Percentiles rank a stretch among this genome's conserved stretches.
phyloP scores from a whole-genome alignment of 306 rosid genomes.

The Gleditsia sinensis region DNA sequence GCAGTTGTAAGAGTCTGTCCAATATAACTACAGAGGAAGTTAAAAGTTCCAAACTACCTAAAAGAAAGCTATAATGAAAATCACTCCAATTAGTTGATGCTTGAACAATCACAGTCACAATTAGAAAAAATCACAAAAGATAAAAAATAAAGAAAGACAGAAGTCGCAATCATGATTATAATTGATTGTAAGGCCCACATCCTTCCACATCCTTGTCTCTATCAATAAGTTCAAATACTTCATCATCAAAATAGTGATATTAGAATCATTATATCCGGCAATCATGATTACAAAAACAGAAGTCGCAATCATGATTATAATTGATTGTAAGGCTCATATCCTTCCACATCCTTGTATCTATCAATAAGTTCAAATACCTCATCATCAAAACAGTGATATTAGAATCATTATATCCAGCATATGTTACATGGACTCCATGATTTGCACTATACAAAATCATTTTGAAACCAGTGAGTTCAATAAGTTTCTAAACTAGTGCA shows the following conservation, averaged over 20 bases:
- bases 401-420: slow-evolving; percentile 9
- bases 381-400: not conserved
- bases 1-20: not conserved
- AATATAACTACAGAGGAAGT: not conserved
- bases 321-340: not conserved
- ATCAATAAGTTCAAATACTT: slow-evolving; percentile 21
- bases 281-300: not conserved
- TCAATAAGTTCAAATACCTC: slow-evolving; percentile 21
- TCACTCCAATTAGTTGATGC: not conserved
- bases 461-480: not conserved
- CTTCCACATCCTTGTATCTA: not conserved
- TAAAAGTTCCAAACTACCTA: not conserved
- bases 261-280: slow-evolving; percentile 5
- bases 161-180: not conserved
- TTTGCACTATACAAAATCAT: not conserved
- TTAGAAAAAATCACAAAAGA: too few relatives aligned
- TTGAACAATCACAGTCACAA: not conserved
- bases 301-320: not conserved
- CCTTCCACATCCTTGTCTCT: not conserved
- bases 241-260: not conserved
- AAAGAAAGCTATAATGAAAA: not conserved
- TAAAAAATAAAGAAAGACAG: too few relatives aligned
- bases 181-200: not conserved
- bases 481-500: slow-evolving; percentile 20
- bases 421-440: slow-evolving; percentile 6